These are phyloP conservation scores for Tylopilus felleus DNA, from an alignment of 768 basidiomycete species.

Conservation along the genomic window DNA sequence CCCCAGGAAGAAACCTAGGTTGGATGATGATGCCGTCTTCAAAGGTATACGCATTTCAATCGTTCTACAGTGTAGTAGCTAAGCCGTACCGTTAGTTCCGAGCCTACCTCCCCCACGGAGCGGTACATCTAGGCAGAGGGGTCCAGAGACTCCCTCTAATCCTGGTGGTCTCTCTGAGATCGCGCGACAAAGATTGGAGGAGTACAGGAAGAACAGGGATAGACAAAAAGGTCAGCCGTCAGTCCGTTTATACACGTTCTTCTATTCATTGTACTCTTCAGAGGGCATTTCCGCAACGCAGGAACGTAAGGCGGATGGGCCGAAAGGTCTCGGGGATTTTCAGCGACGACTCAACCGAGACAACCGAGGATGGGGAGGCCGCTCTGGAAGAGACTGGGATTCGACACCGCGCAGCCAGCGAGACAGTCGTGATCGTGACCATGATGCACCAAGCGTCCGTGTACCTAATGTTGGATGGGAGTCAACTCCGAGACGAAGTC, in stretches of 20 bases:
- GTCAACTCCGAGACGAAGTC: constrained; percentile 70
- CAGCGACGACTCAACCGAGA: constrained; percentile 88
- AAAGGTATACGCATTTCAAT: constrained; percentile 59
- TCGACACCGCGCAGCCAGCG: constrained; percentile 61
- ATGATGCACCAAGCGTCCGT: constrained; percentile 78
- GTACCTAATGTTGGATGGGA: constrained; percentile 95
- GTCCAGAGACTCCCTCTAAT: constrained; percentile 91
- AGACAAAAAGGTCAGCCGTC: constrained; percentile 54
- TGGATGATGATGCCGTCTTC: constrained; percentile 70
- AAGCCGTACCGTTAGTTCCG: constrained; percentile 55
- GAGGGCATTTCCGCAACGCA: constrained; percentile 70
- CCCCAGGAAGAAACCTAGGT: constrained; percentile 59
- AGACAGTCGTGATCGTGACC: constrained; percentile 34
- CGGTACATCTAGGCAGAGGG: constrained; percentile 65
- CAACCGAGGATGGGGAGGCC: constrained; percentile 45
- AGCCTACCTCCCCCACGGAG: constrained; percentile 57
- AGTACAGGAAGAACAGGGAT: constrained; percentile 67
- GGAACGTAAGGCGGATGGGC: constrained; percentile 53
- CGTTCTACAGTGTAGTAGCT: background rate
- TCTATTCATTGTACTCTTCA: constrained; percentile 21
- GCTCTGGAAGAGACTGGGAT: constrained; percentile 47
- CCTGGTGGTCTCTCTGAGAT: constrained; percentile 82
- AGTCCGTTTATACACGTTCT: background rate
- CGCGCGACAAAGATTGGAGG: constrained; percentile 70
- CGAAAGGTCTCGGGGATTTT: constrained; percentile 87